Evolutionary conservation across 768 basidiomycete genomes (phyloP), one percentile per base, ranked within the genome.

Genomic region (Steccherinum ochraceum): DNA sequence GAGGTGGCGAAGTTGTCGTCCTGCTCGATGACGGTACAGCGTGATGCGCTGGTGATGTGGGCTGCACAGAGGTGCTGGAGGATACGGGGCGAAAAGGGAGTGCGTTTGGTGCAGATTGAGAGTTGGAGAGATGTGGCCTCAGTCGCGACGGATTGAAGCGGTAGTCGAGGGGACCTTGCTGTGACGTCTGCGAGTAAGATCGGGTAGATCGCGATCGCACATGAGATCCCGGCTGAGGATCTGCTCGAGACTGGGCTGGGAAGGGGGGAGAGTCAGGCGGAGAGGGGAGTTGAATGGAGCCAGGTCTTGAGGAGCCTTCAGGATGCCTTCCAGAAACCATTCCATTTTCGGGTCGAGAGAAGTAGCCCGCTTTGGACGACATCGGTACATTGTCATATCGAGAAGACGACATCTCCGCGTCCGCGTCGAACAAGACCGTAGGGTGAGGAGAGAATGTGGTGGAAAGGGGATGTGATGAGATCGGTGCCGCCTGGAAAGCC

Each of bases 221-320:
- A 5, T 21, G 18, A 24, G 19, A 12, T 11, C 19, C 19, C 12
- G 30, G 47, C 24, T 26, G 47, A 25, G 45, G 24, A 19, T 35
- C 5, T n/a, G 52, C 19, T 12, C 24, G 20, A 19, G 25, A 5
- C 23, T 24, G 44, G 4, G 46, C 24, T 24, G 45, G 40, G 39
- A 26, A 40, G 2, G 55, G 55, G 1, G 63, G 63, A 5, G 63
- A 64, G 24, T 59, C 58, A 20, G 63, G 63, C 24, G 63, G 63
- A 35, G 63, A 64, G 19, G 63, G 63, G 27, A 62, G 57, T 50
- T 64, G 63, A 18, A 61, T 51, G 24, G 61, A 57, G 16, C 47
- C 54, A 12, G 59, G 49, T 35, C 54, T 4, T 46, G 56, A 50
- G 21, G 20, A 12, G 5, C 43, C 41, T n/a, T 35, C 30, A 35